Evolutionary conservation across 768 basidiomycete species (phyloP), one percentile per base, ranked within the genome.

Genomic region (Boletus fagicola): DNA sequence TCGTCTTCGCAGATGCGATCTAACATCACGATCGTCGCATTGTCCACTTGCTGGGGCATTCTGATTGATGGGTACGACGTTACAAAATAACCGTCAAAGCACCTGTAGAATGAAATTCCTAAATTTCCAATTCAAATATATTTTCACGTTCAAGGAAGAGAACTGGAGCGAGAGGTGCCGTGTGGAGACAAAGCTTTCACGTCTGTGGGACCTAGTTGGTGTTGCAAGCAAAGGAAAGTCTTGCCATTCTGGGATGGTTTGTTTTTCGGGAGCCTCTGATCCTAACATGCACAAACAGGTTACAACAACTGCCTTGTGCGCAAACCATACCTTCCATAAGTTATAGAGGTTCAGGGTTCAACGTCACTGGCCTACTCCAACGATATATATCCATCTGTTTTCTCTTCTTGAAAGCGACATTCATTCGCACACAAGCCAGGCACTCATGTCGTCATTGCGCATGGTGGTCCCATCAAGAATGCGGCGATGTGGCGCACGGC

Each of bases 41-140:
- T 65, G 42, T 82, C 79, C 48, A 80, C 76, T 60, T 78, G 77
- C 48, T 77, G 79, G 44, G 80, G 75, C 83, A 83, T 83, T 39
- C 51, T 28, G 56, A 53, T 47, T 10, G 61, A 40, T 30, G 30
- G 53, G 31, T 47, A 42, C 44, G 33, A 31, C 18, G 39, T 28
- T 13, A 49, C 20, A 35, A 39, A 55, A 54, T 10, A 4, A 9
- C 28, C 51, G 28, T 54, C 53, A 13, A 40, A 52, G 52, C n/a
- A 20, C 35, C 43, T 55, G 24, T n/a, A 31, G 31, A 38, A 54
- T 47, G 31, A 60, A 12, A 12, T 15, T 38, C 31, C 16, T n/a
- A 35, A 42, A 39, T 2, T 38, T 59, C 42, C 7, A 65, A 52
- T 56, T 47, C 18, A 39, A 15, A 46, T 33, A 0, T n/a, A 16